Percentiles rank a stretch among this genome's conserved stretches.
Evolutionary conservation across 2,329 filamentous ascomycete genomes (phyloP).

Genomic region (Arthrocladium fulminans): DNA sequence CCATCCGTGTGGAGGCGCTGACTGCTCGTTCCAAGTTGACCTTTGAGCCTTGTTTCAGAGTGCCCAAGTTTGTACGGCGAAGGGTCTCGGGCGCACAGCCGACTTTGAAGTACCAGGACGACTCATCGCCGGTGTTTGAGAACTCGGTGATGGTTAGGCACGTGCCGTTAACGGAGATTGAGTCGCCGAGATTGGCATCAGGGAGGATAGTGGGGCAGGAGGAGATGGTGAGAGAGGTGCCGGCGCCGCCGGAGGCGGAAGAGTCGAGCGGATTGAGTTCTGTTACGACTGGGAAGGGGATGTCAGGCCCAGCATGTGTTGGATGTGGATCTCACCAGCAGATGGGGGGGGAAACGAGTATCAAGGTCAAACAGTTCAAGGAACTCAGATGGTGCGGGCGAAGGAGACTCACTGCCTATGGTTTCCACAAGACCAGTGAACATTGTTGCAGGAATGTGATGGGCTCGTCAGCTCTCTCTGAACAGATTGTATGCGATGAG

Average conservation of each 20-base stretch:
- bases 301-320: constrained; percentile 23
- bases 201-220: constrained; percentile 66
- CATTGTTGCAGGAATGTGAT: constrained; percentile 52
- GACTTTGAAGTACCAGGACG: constrained; percentile 62
- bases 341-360: too few species aligned
- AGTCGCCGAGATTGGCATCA: constrained; percentile 82
- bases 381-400: not conserved
- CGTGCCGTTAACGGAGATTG: constrained; percentile 89
- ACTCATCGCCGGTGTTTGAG: constrained; percentile 28
- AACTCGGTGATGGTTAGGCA: constrained; percentile 87
- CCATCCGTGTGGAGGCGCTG: constrained; percentile 85
- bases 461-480: not conserved
- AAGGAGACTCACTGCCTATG: constrained; percentile 65
- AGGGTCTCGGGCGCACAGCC: constrained; percentile 93
- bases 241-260: constrained; percentile 60
- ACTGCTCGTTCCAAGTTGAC: constrained; percentile 96
- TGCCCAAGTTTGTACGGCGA: constrained; percentile 87
- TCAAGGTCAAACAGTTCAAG: not conserved
- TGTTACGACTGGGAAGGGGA: constrained; percentile 59
- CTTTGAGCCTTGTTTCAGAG: constrained; percentile 52
- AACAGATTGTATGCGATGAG: not conserved
- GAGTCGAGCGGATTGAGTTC: constrained; percentile 71
- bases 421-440: constrained; percentile 93
- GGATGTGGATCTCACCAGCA: too few species aligned
- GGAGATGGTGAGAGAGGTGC: constrained; percentile 81